Conservation (phyloP, 129 eudicot genomes). For the Flaveria brownii region DNA sequence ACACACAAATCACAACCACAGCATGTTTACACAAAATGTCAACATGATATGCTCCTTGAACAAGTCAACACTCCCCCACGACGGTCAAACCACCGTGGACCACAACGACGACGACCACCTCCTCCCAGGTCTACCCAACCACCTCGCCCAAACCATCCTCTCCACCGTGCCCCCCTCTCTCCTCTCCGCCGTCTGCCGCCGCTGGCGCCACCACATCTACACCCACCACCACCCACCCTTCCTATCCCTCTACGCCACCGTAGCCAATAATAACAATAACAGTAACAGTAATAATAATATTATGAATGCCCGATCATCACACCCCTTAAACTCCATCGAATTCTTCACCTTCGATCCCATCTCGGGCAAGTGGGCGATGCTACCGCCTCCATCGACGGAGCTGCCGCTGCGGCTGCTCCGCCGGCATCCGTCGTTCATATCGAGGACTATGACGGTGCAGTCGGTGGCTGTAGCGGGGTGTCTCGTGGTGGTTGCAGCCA, state of each 20-base stretch:
- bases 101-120: constrained; percentile 26
- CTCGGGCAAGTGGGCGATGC: constrained; percentile 44
- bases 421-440: constrained; percentile 67
- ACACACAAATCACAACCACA: constrained; percentile 20
- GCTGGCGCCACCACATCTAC: constrained; percentile 73
- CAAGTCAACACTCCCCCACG: constrained; percentile 20
- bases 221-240: constrained; percentile 67
- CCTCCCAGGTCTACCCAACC: constrained; percentile 70
- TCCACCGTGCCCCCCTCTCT: constrained; percentile 49
- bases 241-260: constrained; percentile 50
- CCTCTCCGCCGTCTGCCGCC: constrained; percentile 55
- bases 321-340: constrained; percentile 22
- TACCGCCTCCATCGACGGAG: constrained; percentile 42
- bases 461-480: constrained; percentile 37
- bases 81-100: constrained; percentile 36
- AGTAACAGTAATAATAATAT: neutral
- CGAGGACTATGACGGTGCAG: constrained; percentile 56
- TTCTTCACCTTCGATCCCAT: constrained; percentile 52
- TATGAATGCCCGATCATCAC: too few species aligned
- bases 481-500: constrained; percentile 53
- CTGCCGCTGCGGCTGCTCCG: constrained; percentile 48
- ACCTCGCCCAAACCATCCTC: constrained; percentile 61
- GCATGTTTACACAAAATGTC: constrained; percentile 23
- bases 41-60: constrained; percentile 24
- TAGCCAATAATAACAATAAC: neutral